Percentiles rank a stretch among this genome's conserved stretches.
phyloP scores from a whole-genome alignment of 345 rosid genomes.

The Raphanus raphanistrum region DNA sequence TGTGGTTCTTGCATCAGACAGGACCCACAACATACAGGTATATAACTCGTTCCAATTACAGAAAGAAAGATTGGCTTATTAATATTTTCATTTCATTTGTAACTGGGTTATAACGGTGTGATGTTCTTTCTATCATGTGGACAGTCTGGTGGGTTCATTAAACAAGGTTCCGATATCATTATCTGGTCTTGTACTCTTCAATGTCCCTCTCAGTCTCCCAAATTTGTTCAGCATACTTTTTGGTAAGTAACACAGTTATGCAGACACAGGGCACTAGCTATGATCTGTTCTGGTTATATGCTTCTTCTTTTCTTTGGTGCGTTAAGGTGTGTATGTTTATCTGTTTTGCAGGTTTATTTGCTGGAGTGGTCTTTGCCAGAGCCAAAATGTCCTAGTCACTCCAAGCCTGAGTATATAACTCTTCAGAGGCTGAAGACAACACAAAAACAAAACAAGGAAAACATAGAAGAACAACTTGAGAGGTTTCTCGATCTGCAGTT shows the following conservation, averaged over 20 bases:
- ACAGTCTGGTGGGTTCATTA: conserved; percentile 86
- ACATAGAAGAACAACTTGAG: not conserved
- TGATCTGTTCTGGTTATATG: not conserved
- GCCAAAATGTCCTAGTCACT: conserved; percentile 78
- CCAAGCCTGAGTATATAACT: not conserved
- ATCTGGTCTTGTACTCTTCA: conserved; percentile 73
- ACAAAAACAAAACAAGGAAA: conserved; percentile 1
- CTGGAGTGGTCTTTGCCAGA: conserved; percentile 75
- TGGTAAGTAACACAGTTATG: conserved; percentile 49
- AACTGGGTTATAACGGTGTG: conserved; percentile 1
- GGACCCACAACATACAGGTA: conserved; percentile 94
- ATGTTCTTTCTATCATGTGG: not conserved
- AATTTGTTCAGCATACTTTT: conserved; percentile 80
- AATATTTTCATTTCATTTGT: not conserved
- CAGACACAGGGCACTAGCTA: not conserved
- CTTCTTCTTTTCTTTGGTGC: not conserved
- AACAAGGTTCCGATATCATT: conserved; percentile 91
- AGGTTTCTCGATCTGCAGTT: conserved; percentile 11
- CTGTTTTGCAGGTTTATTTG: conserved; percentile 68
- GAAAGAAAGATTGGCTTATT: not conserved
- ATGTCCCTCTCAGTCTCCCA: conserved; percentile 72
- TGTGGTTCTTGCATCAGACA: conserved; percentile 96
- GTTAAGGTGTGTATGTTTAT: not conserved
- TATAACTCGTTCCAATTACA: not conserved
- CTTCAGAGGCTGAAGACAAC: conserved; percentile 3